Base-by-base conservation (phyloP, 169 alveolate species). In the Fabrea salina region DNA sequence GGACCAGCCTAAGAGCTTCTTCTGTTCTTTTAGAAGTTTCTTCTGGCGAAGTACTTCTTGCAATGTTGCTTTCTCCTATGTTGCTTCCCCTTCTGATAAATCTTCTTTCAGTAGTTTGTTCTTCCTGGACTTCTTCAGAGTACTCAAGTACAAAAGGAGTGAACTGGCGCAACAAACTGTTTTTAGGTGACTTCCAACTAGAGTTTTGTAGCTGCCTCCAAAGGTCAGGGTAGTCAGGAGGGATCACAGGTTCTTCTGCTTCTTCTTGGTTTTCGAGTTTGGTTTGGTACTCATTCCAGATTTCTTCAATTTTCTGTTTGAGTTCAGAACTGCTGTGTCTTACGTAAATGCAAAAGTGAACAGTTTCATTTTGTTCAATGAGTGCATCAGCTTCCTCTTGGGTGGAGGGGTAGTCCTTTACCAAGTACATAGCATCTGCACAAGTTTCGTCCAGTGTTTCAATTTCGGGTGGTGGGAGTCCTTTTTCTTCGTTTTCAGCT, bases 331-430 rank as follows among this genome's bases (percentile, higher is more conserved):
- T 16, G 11, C 39, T 30, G 8, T 47, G 74, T 16, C 49, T 25
- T 11, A 61, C 44, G 50, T 61, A 61, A 2, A 61, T 27, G 39
- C n/a, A 37, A 61, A 61, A 51, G 32, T 61, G 11, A 2, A 61
- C 49, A 32, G 37, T 13, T 33, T 35, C 11, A 13, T 27, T 27
- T n/a, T 32, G 32, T 4, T 37, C 39, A 16, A 47, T 51, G 7
- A 61, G 11, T 11, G 49, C 74, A 25, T 61, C 74, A 61, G 74
- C 74, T 61, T 61, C 74, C 11, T 61, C 74, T 61, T 22, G 4
- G 39, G 51, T 61, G 16, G 32, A 13, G n/a, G 74, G 74, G 32
- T n/a, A 61, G 37, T 51, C 74, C 16, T 47, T 32, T 13, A 61
- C 22, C 50, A 61, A 37, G 25, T 61, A 61, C 11, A 61, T 11